Percentiles rank a stretch among this genome's conserved stretches.
Conservation (phyloP, 2,329 filamentous ascomycete species). For the Claviceps sp. region DNA sequence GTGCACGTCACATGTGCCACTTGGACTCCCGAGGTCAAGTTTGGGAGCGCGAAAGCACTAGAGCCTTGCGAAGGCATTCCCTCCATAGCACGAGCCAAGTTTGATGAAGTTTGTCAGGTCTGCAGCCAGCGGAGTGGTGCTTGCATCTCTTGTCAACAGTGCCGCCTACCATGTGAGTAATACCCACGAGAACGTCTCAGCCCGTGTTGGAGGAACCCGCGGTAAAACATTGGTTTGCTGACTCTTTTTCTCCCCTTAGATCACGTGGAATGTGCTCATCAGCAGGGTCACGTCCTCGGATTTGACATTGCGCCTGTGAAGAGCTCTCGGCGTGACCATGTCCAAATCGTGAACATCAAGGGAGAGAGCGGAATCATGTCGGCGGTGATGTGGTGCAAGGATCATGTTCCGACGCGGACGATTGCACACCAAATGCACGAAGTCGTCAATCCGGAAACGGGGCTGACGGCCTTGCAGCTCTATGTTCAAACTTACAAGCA, state of each 20-base stretch:
- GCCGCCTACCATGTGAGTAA: conserved; percentile 37
- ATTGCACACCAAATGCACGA: conserved; percentile 71
- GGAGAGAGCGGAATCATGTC: conserved; percentile 71
- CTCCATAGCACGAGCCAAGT: conserved; percentile 59
- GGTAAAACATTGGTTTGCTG: conserved; percentile 1
- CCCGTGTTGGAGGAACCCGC: neutral
- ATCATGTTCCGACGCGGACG: conserved; percentile 62
- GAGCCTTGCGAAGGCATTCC: conserved; percentile 84
- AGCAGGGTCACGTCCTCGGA: conserved; percentile 68
- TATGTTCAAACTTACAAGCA: conserved; percentile 89
- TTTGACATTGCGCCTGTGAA: conserved; percentile 89
- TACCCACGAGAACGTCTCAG: no score
- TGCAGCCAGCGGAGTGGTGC: conserved; percentile 68
- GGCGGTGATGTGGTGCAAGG: conserved; percentile 84
- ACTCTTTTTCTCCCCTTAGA: conserved; percentile 7
- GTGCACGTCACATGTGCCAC: conserved; percentile 88
- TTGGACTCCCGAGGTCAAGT: conserved; percentile 86
- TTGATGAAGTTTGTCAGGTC: conserved; percentile 67
- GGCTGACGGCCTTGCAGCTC: conserved; percentile 69
- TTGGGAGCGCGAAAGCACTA: conserved; percentile 69
- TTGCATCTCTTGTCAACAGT: conserved; percentile 71
- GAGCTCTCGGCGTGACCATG: conserved; percentile 68
- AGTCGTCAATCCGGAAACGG: conserved; percentile 47
- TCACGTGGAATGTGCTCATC: conserved; percentile 83
- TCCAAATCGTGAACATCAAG: conserved; percentile 67